A percentile compares a stretch with the other conserved stretches of the same genome.
Conservation (phyloP, 1,284 basidiomycete species). For the Boletus sp. region DNA sequence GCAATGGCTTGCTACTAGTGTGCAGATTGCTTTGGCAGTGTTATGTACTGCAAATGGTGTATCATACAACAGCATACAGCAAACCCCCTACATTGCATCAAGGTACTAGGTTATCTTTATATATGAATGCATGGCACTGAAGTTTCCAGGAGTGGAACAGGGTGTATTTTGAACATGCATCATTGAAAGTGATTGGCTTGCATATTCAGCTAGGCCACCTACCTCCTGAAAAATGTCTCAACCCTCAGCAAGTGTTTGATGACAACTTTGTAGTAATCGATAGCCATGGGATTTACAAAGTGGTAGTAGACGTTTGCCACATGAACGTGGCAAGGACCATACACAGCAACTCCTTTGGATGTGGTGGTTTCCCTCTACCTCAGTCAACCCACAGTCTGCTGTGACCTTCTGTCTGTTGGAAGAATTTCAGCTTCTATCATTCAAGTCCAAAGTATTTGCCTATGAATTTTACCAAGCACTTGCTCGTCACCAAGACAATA, state of each 20-base stretch:
- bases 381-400: constrained; percentile 25
- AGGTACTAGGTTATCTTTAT: neutral
- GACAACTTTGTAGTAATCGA: constrained; percentile 1
- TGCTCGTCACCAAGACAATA: constrained; percentile 27
- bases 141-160: constrained; percentile 1
- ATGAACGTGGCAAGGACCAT: constrained; percentile 8
- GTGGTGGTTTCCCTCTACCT: constrained; percentile 29
- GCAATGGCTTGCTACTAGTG: neutral
- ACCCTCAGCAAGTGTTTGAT: neutral
- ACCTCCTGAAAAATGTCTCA: neutral
- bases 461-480: constrained; percentile 33
- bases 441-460: constrained; percentile 29
- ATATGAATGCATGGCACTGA: neutral
- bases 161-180: neutral
- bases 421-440: constrained; percentile 30
- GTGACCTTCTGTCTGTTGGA: constrained; percentile 30
- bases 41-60: neutral
- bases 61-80: neutral
- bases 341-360: constrained; percentile 28
- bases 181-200: neutral
- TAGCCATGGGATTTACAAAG: constrained; percentile 7
- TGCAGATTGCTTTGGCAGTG: neutral
- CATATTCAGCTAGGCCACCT: neutral
- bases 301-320: constrained; percentile 28
- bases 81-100: neutral